Conservation (phyloP, 163 green algal species). For the Scenedesmus sp. region DNA sequence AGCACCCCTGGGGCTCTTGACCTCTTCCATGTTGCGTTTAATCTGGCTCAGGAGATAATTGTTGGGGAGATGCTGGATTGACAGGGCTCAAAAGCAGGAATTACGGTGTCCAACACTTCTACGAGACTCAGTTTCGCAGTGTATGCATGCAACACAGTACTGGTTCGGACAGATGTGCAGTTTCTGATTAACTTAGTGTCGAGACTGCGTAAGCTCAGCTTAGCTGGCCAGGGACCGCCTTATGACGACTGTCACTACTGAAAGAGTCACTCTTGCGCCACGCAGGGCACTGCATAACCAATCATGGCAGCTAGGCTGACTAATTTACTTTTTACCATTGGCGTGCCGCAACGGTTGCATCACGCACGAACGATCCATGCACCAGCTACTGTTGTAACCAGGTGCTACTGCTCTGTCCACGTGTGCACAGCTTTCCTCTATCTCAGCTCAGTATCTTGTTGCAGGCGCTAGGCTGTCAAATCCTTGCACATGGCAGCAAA, state of each 20-base stretch:
- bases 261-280: neutral
- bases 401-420: neutral
- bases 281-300: neutral
- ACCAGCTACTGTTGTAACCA: neutral
- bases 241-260: neutral
- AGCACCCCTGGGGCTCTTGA: neutral
- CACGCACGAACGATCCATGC: neutral
- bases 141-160: neutral
- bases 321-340: neutral
- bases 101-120: neutral
- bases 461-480: neutral
- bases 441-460: neutral
- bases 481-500: neutral
- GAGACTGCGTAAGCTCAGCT: neutral
- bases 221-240: too few relatives aligned
- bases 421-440: neutral
- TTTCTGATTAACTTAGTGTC: neutral
- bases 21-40: neutral
- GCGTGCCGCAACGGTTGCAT: neutral
- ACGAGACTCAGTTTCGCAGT: neutral
- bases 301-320: neutral
- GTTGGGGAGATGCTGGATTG: neutral
- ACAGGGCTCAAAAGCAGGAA: neutral
- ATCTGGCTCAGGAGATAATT: neutral
- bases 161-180: neutral